phyloP scores from a whole-genome alignment of 257 asterid species.

The Solanum etuberosum region DNA sequence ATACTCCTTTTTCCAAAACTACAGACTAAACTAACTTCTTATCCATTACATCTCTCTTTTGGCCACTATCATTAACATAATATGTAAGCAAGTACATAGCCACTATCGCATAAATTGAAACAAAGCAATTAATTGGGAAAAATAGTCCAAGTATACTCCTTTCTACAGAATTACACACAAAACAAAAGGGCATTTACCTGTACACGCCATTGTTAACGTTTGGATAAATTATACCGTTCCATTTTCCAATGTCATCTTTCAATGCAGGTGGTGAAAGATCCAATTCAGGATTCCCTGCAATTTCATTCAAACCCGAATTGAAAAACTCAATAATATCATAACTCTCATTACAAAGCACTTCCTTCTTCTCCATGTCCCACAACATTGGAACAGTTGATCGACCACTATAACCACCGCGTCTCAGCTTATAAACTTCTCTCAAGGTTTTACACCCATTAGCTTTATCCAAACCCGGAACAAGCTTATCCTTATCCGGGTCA shows the following conservation, averaged over 20 bases:
- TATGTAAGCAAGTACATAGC: neutral
- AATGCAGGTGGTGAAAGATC: conserved; percentile 62
- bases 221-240: conserved; percentile 78
- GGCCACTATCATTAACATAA: neutral
- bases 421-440: conserved; percentile 52
- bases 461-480: conserved; percentile 45
- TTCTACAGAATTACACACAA: conserved; percentile 3
- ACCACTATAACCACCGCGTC: conserved; percentile 62
- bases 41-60: neutral
- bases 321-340: conserved; percentile 65
- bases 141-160: neutral
- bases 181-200: conserved; percentile 22
- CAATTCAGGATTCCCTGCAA: conserved; percentile 42
- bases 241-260: conserved; percentile 39
- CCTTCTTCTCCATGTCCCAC: conserved; percentile 59
- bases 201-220: conserved; percentile 82
- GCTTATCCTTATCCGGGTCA: neutral
- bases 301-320: conserved; percentile 54
- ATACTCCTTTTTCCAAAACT: neutral
- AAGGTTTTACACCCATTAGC: conserved; percentile 56
- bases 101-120: neutral
- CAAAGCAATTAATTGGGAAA: neutral
- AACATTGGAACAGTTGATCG: conserved; percentile 88
- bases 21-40: neutral
- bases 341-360: conserved; percentile 88